Evolutionary conservation across 768 basidiomycete species (phyloP).

Genomic region (Dioszegia hungarica): DNA sequence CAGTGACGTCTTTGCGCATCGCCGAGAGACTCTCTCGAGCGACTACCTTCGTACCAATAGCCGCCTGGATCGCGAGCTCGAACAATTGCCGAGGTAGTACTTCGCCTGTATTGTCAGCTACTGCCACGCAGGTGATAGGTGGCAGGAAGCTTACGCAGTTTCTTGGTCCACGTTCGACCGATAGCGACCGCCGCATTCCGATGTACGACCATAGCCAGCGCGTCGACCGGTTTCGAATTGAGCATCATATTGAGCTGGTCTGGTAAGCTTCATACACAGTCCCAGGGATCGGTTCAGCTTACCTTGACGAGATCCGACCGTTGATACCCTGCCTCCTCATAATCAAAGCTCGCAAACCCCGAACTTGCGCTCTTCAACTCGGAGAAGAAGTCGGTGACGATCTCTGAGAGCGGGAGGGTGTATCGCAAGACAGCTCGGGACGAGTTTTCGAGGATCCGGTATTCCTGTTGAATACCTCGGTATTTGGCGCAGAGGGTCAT

Average conservation of each 20-base stretch:
- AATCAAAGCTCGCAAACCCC: constrained; percentile 56
- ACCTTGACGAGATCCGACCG: constrained; percentile 79
- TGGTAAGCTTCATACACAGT: constrained; percentile 5
- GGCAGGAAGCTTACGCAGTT: constrained; percentile 63
- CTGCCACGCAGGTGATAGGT: background rate
- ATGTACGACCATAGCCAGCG: constrained; percentile 86
- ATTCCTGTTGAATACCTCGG: constrained; percentile 75
- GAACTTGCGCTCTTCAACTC: constrained; percentile 73
- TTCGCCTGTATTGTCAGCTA: constrained; percentile 53
- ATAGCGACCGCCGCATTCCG: constrained; percentile 68
- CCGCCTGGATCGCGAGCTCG: constrained; percentile 93
- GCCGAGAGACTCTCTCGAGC: constrained; percentile 84
- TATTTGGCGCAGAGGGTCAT: constrained; percentile 87
- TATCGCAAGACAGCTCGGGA: constrained; percentile 73
- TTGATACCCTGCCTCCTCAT: constrained; percentile 88
- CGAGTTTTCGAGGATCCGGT: constrained; percentile 68
- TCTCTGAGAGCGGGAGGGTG: constrained; percentile 72
- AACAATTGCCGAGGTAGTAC: constrained; percentile 90
- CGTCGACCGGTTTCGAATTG: constrained; percentile 85
- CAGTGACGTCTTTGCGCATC: constrained; percentile 71
- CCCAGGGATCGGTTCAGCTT: constrained; percentile 7
- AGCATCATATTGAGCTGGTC: constrained; percentile 80
- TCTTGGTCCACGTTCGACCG: constrained; percentile 81
- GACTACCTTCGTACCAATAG: constrained; percentile 76
- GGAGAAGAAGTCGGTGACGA: constrained; percentile 93